Evolutionary conservation across 176 grass and related monocot genomes (phyloP), one percentile per base, ranked within the genome.

Genomic region (Oryza meridionalis): DNA sequence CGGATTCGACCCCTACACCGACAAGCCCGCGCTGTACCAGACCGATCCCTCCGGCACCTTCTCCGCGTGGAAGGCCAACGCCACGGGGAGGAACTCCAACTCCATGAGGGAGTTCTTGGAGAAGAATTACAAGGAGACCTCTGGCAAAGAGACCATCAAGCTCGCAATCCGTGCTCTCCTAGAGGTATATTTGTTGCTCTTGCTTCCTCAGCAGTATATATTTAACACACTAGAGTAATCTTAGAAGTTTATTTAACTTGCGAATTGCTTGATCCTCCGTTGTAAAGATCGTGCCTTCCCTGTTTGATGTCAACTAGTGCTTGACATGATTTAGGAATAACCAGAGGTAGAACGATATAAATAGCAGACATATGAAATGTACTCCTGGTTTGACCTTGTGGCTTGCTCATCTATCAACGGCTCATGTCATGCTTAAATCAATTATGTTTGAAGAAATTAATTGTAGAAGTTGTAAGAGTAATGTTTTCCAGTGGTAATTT

Each of bases 51-150:
- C 92, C 10, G 96, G 96, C 4, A 98, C 96, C 76, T 98, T 98
- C 75, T 95, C 91, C 7, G 96, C 93, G 11, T 98, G 96, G 96
- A 98, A 98, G 80, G 96, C 96, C 61, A 98, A 98, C 35, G 96
- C 96, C 37, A 98, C 96, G 0, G 96, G 96, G 11, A 93, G 96
- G 85, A 98, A 99, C 86, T 94, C 91, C 31, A 99, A 99, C 59
- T 94, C 93, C 43, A 99, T 99, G 93, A 40, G 93, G 3, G 96
- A 99, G 78, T 99, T 99, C 70, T 77, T 99, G 16, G 96, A 99
- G 90, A 99, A 99, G 88, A 99, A 99, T 47, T 99, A 92, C 83
- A 99, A 94, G 91, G 96, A 99, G 74, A 98, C 93, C 3, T 90
- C 91, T 3, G 96, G 93, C 59, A 93, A 88, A 83, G 96, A 98